Conservation (phyloP, 352 stramenopile genomes). For the Globisporangium acanthophoron region DNA sequence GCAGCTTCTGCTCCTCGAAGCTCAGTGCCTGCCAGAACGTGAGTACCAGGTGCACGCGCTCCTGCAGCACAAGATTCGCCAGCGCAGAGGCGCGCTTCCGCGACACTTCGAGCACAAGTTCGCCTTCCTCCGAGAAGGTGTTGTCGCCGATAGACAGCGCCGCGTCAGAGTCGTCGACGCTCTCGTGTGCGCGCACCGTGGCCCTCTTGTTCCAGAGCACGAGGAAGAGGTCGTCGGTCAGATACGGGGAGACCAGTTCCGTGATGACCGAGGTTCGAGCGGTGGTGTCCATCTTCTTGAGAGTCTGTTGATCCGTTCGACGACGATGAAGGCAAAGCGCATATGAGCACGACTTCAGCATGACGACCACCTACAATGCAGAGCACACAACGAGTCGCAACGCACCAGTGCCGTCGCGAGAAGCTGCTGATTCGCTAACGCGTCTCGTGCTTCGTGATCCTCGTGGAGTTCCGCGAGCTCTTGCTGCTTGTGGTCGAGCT, state of each 20-base stretch:
- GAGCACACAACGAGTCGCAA: neutral
- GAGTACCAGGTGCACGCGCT: constrained; percentile 52
- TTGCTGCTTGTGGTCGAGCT: constrained; percentile 12
- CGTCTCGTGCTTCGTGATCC: constrained; percentile 9
- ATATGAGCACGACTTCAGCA: neutral
- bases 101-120: constrained; percentile 15
- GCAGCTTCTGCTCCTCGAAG: constrained; percentile 35
- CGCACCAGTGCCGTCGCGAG: constrained; percentile 13
- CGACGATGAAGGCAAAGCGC: neutral
- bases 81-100: constrained; percentile 34
- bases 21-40: constrained; percentile 48
- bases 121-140: neutral
- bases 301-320: neutral
- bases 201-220: constrained; percentile 61
- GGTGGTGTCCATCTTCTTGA: constrained; percentile 34
- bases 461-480: constrained; percentile 12
- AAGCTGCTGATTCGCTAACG: constrained; percentile 26
- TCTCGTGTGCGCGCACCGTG: constrained; percentile 16
- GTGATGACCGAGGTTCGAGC: constrained; percentile 25
- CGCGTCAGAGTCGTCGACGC: constrained; percentile 12
- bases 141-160: neutral
- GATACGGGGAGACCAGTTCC: constrained; percentile 40
- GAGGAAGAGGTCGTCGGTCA: constrained; percentile 51
- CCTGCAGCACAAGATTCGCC: constrained; percentile 46
- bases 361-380: neutral